phyloP scores from a whole-genome alignment of 139 green algal genomes.

The Zygnema cylindricum region DNA sequence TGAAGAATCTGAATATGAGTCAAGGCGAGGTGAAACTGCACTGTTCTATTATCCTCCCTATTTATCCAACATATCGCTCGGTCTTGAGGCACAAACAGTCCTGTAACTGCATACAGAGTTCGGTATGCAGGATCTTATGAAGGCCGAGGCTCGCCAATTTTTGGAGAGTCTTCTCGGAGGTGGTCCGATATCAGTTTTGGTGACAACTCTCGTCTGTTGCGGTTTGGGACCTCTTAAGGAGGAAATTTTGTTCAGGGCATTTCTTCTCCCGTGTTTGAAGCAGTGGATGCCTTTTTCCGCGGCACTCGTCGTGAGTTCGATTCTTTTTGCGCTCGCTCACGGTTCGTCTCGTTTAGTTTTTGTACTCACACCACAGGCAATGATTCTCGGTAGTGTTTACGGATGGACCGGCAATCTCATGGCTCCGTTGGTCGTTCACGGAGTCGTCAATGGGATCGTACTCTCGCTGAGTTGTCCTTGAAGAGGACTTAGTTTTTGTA shows the following conservation, averaged over 20 bases:
- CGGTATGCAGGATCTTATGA: background rate
- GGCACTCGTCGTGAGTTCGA: background rate
- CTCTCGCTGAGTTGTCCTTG: background rate
- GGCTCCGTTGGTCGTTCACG: conserved; percentile 9
- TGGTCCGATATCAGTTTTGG: background rate
- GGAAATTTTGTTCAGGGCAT: conserved; percentile 6
- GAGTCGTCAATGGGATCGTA: background rate
- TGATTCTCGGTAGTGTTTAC: conserved; percentile 5
- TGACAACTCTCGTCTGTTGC: background rate
- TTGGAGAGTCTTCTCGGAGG: background rate
- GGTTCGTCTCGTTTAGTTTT: background rate
- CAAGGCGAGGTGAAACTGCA: no score
- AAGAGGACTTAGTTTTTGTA: background rate
- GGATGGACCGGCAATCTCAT: conserved; percentile 24
- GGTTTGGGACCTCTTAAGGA: conserved; percentile 8
- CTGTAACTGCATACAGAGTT: no score
- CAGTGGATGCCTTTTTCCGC: background rate
- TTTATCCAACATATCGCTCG: no score
- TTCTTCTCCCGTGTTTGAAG: background rate
- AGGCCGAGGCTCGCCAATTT: background rate
- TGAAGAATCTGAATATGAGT: no score
- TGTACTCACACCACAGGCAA: background rate
- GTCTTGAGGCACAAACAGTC: no score
- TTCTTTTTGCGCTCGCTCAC: conserved; percentile 1
- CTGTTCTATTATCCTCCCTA: no score